Conservation (phyloP, 352 stramenopile genomes). For the Saprolegnia diclina region DNA sequence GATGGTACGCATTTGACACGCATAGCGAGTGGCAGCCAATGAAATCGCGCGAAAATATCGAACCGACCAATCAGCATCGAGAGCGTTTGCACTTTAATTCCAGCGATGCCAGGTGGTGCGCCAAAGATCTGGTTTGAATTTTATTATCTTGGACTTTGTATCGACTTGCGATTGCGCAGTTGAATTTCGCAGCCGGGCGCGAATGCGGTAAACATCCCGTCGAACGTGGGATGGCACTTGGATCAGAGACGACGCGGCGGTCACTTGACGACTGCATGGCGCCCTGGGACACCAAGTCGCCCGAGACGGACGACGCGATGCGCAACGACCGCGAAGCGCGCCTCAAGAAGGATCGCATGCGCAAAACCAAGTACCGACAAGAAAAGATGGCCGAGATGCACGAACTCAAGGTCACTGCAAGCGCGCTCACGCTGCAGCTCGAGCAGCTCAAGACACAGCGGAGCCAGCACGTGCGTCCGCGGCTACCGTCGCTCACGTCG, state of each 20-base stretch:
- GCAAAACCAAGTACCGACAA: conserved; percentile 23
- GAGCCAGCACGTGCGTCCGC: not conserved
- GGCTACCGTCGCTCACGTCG: not conserved
- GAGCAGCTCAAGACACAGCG: not conserved
- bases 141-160: too few species aligned
- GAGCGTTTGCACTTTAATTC: too few species aligned
- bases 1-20: too few species aligned
- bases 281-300: not conserved
- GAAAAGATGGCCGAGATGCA: conserved; percentile 20
- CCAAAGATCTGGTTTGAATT: too few species aligned
- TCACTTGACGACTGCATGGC: not conserved
- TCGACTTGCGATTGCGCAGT: too few species aligned
- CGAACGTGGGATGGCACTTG: too few species aligned
- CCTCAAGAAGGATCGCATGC: conserved; percentile 12
- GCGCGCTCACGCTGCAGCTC: not conserved
- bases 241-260: not conserved
- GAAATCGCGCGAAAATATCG: too few species aligned
- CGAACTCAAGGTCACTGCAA: conserved; percentile 3
- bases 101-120: too few species aligned
- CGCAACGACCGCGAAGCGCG: not conserved
- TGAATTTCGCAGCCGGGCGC: too few species aligned
- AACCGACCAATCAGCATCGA: too few species aligned
- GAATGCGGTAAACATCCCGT: too few species aligned
- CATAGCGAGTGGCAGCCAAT: too few species aligned
- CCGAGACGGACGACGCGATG: not conserved